A percentile compares a stretch with the other conserved stretches of the same genome.
These are phyloP conservation scores for Litsea cubeba DNA, from an alignment of 164 flowering plant genomes.

Conservation along the genomic window DNA sequence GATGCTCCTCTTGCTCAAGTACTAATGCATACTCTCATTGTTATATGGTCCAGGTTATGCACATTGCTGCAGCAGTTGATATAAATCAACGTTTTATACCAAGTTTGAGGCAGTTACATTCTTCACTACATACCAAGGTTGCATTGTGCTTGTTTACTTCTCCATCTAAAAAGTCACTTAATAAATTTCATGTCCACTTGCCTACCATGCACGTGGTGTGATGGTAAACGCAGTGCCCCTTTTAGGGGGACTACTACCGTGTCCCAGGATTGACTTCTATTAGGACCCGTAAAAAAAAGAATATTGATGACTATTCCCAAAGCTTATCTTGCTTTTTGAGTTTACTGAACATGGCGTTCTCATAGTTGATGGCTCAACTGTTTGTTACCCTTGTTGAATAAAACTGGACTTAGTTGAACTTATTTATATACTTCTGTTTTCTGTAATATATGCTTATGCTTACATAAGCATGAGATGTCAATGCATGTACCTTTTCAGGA, in stretches of 20 bases:
- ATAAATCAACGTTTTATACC: slow-evolving; percentile 79
- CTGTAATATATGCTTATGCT: too few relatives aligned
- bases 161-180: neutral
- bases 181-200: neutral
- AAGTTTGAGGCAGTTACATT: slow-evolving; percentile 65
- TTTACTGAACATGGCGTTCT: neutral
- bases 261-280: too few relatives aligned
- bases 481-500: too few relatives aligned
- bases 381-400: neutral
- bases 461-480: too few relatives aligned
- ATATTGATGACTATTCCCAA: too few relatives aligned
- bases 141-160: neutral
- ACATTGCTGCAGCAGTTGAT: slow-evolving; percentile 91
- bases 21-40: slow-evolving; percentile 6
- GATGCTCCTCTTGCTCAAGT: neutral
- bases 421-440: too few relatives aligned
- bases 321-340: neutral
- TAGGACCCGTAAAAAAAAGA: too few relatives aligned
- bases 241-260: too few relatives aligned
- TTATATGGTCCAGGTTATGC: slow-evolving; percentile 77
- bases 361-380: neutral
- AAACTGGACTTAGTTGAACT: too few relatives aligned
- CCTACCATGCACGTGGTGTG: neutral
- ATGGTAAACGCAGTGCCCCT: neutral
- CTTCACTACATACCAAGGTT: slow-evolving; percentile 75